Evolutionary conservation across 2,329 filamentous ascomycete genomes (phyloP).

Genomic region (Leptosphaerulina australis): DNA sequence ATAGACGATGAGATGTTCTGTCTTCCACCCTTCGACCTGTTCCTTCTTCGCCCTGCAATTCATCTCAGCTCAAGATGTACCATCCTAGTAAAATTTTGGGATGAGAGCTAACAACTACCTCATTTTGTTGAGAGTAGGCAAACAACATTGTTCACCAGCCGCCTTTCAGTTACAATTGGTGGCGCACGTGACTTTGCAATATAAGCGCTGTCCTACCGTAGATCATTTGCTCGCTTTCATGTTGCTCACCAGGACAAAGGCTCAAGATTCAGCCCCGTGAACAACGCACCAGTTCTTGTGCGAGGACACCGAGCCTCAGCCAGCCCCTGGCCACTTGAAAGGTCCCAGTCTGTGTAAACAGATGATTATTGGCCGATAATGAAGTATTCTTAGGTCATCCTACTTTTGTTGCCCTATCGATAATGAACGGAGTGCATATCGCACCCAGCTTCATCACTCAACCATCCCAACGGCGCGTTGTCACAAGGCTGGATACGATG

Average conservation of each 20-base stretch:
- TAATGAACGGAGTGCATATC: slow-evolving; percentile 8
- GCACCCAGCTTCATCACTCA: slow-evolving; percentile 10
- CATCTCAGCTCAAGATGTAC: background rate
- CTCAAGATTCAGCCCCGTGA: slow-evolving; percentile 15
- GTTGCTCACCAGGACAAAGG: slow-evolving; percentile 13
- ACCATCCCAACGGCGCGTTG: slow-evolving; percentile 4
- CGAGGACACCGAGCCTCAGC: background rate
- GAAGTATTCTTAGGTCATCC: slow-evolving; percentile 18
- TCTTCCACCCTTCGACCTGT: background rate
- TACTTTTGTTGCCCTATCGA: slow-evolving; percentile 12
- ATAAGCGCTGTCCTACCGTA: slow-evolving; percentile 1
- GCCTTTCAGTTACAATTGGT: too few species aligned
- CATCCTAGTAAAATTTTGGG: too few species aligned
- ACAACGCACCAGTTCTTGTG: slow-evolving; percentile 1
- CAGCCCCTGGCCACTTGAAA: slow-evolving; percentile 1
- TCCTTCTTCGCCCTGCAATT: background rate
- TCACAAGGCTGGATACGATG: slow-evolving; percentile 5
- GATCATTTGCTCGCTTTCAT: background rate
- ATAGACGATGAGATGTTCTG: slow-evolving; percentile 1
- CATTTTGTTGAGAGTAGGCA: background rate
- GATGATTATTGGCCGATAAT: slow-evolving; percentile 12
- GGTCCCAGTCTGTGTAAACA: background rate
- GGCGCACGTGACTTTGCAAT: background rate
- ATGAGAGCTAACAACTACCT: background rate
- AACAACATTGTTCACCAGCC: background rate